These are phyloP conservation scores for Hypoxylon sp. DNA, from an alignment of 2,329 filamentous ascomycete genomes.

Conservation along the genomic window DNA sequence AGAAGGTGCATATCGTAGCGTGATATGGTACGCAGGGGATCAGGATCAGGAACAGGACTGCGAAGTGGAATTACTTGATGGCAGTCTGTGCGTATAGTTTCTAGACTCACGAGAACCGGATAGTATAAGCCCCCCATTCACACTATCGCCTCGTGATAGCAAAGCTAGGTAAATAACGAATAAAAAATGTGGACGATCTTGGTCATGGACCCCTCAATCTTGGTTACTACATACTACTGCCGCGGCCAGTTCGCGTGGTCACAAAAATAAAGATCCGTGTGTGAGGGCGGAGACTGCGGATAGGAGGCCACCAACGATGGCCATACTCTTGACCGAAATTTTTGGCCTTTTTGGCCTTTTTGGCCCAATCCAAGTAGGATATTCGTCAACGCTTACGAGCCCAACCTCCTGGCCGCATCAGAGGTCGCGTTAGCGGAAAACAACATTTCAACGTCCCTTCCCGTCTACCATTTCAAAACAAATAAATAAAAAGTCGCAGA, in stretches of 20 bases:
- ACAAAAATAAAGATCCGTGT: constrained; percentile 32
- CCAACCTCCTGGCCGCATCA: constrained; percentile 45
- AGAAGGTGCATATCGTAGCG: not conserved
- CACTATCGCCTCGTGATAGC: constrained; percentile 16
- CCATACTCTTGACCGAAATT: constrained; percentile 44
- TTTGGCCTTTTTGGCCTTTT: constrained; percentile 24
- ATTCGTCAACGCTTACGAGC: constrained; percentile 38
- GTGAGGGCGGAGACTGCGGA: constrained; percentile 11
- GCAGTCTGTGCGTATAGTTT: not conserved
- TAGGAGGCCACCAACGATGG: constrained; percentile 41
- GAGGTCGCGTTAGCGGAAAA: constrained; percentile 44
- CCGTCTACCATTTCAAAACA: constrained; percentile 38
- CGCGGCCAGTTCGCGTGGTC: constrained; percentile 43
- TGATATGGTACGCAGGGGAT: not conserved
- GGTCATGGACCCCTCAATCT: constrained; percentile 37
- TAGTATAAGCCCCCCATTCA: constrained; percentile 19
- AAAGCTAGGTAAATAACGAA: constrained; percentile 23
- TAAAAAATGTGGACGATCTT: constrained; percentile 32
- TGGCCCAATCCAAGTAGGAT: constrained; percentile 33
- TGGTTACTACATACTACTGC: constrained; percentile 32
- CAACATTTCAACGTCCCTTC: constrained; percentile 40
- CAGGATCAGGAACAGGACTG: not conserved
- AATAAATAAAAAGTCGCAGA: constrained; percentile 40
- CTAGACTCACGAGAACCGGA: constrained; percentile 2
- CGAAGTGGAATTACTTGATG: not conserved